Conservation (phyloP, 2,329 filamentous ascomycete genomes). For the Triangularia verruculosa region DNA sequence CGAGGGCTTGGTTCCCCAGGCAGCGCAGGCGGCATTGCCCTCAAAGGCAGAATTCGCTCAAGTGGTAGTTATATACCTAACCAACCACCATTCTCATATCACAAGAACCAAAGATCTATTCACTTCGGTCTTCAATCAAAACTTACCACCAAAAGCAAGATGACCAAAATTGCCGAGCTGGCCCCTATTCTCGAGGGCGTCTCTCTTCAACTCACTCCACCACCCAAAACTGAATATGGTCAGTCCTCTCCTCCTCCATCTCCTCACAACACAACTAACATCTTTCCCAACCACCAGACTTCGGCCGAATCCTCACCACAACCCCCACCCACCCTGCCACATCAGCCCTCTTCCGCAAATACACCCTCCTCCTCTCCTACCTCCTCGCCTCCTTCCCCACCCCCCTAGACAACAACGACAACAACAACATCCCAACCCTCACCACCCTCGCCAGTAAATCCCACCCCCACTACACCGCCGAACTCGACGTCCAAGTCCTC, state of each 20-base stretch:
- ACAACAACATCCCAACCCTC: neutral
- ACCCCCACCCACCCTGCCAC: neutral
- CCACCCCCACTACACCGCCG: neutral
- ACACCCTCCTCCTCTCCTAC: neutral
- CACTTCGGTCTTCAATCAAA: neutral
- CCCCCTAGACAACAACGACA: neutral
- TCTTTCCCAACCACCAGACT: neutral
- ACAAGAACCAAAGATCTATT: neutral
- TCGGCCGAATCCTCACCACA: neutral
- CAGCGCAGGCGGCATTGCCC: neutral
- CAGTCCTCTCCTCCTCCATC: neutral
- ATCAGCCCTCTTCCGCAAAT: neutral
- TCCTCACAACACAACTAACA: neutral
- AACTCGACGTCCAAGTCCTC: neutral
- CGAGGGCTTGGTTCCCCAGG: neutral
- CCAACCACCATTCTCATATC: neutral
- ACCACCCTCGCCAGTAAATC: neutral
- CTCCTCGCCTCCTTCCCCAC: neutral
- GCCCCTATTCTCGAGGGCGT: neutral
- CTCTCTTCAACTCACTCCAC: neutral
- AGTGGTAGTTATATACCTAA: neutral
- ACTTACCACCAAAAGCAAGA: neutral
- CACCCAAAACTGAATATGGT: neutral
- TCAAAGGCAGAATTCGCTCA: neutral
- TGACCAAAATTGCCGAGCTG: neutral